Evolutionary conservation across 257 asterid species (phyloP), one percentile per base, ranked within the genome.

Genomic region (Penstemon davidsonii): DNA sequence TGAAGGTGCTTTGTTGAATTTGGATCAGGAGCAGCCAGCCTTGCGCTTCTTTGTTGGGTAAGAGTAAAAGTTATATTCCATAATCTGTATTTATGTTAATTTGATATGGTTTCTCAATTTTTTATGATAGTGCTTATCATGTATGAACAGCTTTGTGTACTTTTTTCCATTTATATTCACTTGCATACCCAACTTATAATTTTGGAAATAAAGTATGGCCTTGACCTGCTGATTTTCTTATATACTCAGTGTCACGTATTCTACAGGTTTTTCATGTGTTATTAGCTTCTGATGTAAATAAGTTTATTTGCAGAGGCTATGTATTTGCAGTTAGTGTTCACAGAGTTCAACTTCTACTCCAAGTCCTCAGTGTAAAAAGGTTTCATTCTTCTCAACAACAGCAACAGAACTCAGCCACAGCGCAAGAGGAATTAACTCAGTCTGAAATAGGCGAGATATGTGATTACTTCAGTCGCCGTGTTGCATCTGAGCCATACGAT

Each of bases 21-120:
- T 94, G 89, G 99, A 94, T 78, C 98, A 87, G 76, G 99, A 94
- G 84, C 99, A 94, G 85, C 99, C 99, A 52, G 99, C 99, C 75
- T 81, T 94, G 72, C 99, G 98, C 72, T 94, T 94, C 85, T 91
- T 91, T 79, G 96, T 94, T 18, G 99, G 99, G 99, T 94, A 87
- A 83, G 84, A 55, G 76, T 64, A 44, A 62, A 12, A 42, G 50
- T 61, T 57, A 9, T 45, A 56, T 52, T 65, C 25, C 8, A 13
- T 49, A 39, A 66, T 60, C 33, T 25, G 33, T 25, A 25, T 25
- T 25, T 25, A 25, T 25, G 33, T 25, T 25, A 25, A 25, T 25
- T 25, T 1, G 33, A 1, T 25, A 25, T 25, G 2, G 33, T 25
- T 25, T 25, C 33, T 25, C 33, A 25, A 25, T 25, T 25, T 25